These are phyloP conservation scores for Herpotrichia juniperi DNA, from an alignment of 2,329 filamentous ascomycete species.

Conservation along the genomic window DNA sequence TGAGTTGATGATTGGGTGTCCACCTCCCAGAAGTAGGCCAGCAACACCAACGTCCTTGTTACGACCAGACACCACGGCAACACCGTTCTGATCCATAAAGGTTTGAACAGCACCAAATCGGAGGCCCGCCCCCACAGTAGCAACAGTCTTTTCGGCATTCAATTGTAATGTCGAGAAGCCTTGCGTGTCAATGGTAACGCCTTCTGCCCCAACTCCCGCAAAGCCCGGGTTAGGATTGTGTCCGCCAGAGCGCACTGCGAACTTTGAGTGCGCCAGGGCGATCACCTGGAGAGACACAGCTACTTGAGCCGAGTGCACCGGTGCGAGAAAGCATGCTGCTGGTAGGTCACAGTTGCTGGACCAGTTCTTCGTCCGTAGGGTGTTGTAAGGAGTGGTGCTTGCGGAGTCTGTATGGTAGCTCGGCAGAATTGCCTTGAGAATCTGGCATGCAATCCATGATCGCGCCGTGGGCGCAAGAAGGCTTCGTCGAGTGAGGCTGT, in stretches of 20 bases:
- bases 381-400: neutral
- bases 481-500: neutral
- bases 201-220: neutral
- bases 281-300: conserved; percentile 6
- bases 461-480: neutral
- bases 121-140: neutral
- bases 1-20: neutral
- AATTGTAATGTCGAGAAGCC: neutral
- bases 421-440: neutral
- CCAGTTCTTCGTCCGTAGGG: neutral
- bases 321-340: conserved; percentile 11
- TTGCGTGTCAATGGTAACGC: neutral
- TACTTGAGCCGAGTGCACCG: conserved; percentile 5
- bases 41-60: conserved; percentile 16
- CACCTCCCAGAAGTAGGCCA: conserved; percentile 9
- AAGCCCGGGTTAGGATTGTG: neutral
- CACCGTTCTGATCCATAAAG: conserved; percentile 1
- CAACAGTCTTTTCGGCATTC: neutral
- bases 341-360: conserved; percentile 8
- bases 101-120: neutral
- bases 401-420: neutral
- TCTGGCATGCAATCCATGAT: neutral
- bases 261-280: neutral
- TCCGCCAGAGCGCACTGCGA: neutral
- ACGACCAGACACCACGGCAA: conserved; percentile 11